Evolutionary conservation across 768 basidiomycete genomes (phyloP), one percentile per base, ranked within the genome.

Genomic region (Calocybe cyanea): DNA sequence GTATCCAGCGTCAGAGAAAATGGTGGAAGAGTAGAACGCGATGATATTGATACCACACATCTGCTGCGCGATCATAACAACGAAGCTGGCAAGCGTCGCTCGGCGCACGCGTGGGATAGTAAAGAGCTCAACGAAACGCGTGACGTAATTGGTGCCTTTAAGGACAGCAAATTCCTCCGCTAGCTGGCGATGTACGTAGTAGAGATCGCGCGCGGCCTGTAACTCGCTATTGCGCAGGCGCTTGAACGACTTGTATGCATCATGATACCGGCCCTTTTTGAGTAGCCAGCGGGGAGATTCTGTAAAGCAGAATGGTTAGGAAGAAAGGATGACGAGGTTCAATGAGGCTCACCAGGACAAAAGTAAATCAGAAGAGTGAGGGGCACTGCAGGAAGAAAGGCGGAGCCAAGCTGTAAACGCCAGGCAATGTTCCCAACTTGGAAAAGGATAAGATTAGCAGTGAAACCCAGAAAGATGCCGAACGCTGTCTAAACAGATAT

Each of bases 231-330:
- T 76, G 35, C 91, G 79, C 6, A 93, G 75, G 24, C 85, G 80
- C 43, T 64, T 64, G 42, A 92, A 77, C 2, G 80, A 81, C 4
- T 69, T 60, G 58, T 73, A 92, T 0, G 90, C 91, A 2, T 83
- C 72, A 2, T 64, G 66, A 57, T 90, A 85, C 11, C 84, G 80
- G 41, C 76, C 77, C 63, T 91, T 88, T 61, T 78, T 78, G 71
- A 92, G 85, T 21, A 85, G 73, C 91, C 91, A 93, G 56, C 89
- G 80, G 4, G 90, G 90, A 0, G 85, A 88, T 66, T 91, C 89
- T 68, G 49, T 6, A 25, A 10, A 14, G 4, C n/a, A n/a, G n/a
- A n/a, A n/a, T n/a, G n/a, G n/a, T n/a, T n/a, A n/a, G n/a, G n/a
- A n/a, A n/a, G n/a, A n/a, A n/a, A n/a, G n/a, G n/a, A n/a, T n/a